Percentiles rank a stretch among this genome's conserved stretches.
These are phyloP conservation scores for Debaryomycetaceae sp. DNA, from an alignment of 1,139 yeast genomes.

Conservation along the genomic window DNA sequence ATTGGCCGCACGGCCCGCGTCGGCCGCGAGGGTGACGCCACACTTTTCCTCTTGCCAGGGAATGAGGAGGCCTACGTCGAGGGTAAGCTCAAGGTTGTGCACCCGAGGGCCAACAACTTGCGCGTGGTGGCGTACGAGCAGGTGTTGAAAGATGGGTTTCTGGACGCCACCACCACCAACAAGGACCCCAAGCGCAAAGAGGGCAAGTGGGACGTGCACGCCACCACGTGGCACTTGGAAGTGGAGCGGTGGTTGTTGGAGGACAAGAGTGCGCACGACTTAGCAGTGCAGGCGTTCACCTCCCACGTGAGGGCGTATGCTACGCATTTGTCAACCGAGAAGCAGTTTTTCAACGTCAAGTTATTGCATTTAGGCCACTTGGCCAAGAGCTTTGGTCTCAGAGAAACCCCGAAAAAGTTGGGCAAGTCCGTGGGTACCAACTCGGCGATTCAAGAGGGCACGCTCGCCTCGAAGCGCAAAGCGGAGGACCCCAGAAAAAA, in stretches of 20 bases:
- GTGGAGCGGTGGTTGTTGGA: constrained; percentile 85
- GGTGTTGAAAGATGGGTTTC: constrained; percentile 58
- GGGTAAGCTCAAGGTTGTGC: constrained; percentile 43
- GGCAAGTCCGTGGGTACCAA: constrained; percentile 34
- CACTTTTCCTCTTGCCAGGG: constrained; percentile 80
- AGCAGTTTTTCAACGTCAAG: constrained; percentile 74
- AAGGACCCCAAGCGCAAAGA: constrained; percentile 29
- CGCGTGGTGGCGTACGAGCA: constrained; percentile 46
- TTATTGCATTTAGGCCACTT: constrained; percentile 87
- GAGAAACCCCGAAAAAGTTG: constrained; percentile 87
- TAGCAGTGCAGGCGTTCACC: constrained; percentile 73
- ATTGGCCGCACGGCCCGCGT: constrained; percentile 76
- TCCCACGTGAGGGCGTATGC: constrained; percentile 94
- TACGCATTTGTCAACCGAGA: constrained; percentile 83
- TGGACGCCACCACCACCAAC: constrained; percentile 18
- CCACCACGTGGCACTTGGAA: constrained; percentile 93
- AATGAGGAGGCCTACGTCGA: constrained; percentile 81
- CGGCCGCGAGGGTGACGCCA: constrained; percentile 61
- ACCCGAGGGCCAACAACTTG: constrained; percentile 50
- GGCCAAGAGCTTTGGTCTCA: constrained; percentile 88
- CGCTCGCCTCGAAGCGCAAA: constrained; percentile 12
- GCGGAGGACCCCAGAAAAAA: constrained; percentile 61
- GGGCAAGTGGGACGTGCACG: constrained; percentile 84
- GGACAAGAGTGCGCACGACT: constrained; percentile 53
- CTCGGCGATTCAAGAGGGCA: constrained; percentile 6